Evolutionary conservation across 1,139 yeast genomes (phyloP).

Genomic region (Scheffersomyces insectosa): DNA sequence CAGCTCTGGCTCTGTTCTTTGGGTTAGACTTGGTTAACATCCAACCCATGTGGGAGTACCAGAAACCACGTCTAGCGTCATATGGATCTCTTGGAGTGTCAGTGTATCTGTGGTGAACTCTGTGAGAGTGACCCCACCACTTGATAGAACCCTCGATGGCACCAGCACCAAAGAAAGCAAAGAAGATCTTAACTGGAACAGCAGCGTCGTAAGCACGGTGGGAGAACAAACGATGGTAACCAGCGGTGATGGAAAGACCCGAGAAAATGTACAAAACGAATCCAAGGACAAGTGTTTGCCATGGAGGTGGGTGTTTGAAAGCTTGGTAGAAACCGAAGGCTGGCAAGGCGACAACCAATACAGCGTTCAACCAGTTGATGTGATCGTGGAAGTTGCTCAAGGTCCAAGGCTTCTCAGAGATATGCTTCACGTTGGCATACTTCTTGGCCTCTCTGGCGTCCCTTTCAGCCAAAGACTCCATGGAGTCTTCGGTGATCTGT

Average conservation of each 20-base stretch:
- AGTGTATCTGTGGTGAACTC: conserved; percentile 96
- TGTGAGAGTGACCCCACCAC: conserved; percentile 99
- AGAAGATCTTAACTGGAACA: conserved; percentile 67
- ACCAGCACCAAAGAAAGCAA: conserved; percentile 89
- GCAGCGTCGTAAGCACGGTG: conserved; percentile 85
- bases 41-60: conserved; percentile 98
- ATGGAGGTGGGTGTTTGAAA: conserved; percentile 49
- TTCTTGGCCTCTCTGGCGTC: conserved; percentile 55
- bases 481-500: conserved; percentile 54
- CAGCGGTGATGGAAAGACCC: conserved; percentile 95
- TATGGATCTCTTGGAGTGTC: conserved; percentile 97
- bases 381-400: conserved; percentile 79
- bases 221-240: conserved; percentile 85
- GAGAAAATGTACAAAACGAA: conserved; percentile 64
- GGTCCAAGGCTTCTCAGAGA: conserved; percentile 93
- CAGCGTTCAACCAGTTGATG: conserved; percentile 88
- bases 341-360: conserved; percentile 77
- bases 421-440: conserved; percentile 58
- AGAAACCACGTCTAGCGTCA: conserved; percentile 93
- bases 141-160: conserved; percentile 96
- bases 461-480: conserved; percentile 51
- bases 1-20: conserved; percentile 92
- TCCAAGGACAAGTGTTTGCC: conserved; percentile 62
- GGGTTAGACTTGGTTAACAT: conserved; percentile 94
- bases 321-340: conserved; percentile 58